Percentiles rank a stretch among this genome's conserved stretches.
Evolutionary conservation across 1,139 yeast genomes (phyloP).

Genomic region (Pichia sp.): DNA sequence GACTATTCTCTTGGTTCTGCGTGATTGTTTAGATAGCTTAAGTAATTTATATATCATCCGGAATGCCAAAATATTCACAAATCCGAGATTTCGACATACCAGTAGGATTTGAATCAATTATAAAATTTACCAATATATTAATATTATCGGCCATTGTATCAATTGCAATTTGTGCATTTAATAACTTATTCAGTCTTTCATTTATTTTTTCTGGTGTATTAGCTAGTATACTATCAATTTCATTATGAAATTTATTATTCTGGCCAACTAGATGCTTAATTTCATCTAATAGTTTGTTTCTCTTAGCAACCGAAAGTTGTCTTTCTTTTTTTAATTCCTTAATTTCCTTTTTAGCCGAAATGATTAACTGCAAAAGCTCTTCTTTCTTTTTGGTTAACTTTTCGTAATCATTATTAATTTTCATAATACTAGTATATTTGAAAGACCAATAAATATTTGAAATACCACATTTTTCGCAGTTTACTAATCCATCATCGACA

Average conservation of each 20-base stretch:
- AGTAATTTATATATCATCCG: conserved; percentile 15
- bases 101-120: conserved; percentile 8
- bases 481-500: conserved; percentile 43
- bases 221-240: neutral
- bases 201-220: conserved; percentile 5
- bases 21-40: conserved; percentile 58
- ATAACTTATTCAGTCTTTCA: neutral
- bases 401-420: conserved; percentile 19
- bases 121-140: conserved; percentile 14
- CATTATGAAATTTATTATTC: neutral
- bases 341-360: conserved; percentile 15
- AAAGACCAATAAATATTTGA: conserved; percentile 52
- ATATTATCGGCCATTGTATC: conserved; percentile 18
- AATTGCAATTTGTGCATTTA: conserved; percentile 7
- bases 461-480: conserved; percentile 48
- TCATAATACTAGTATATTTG: conserved; percentile 33
- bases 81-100: conserved; percentile 9
- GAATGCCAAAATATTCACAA: conserved; percentile 14
- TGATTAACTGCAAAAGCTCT: conserved; percentile 11
- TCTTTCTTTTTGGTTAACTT: conserved; percentile 15
- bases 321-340: conserved; percentile 1
- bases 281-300: conserved; percentile 4
- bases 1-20: conserved; percentile 71
- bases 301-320: neutral
- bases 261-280: neutral